Evolutionary conservation across 78 protist genomes (phyloP).

Genomic region (Dictyostelium intermedium): DNA sequence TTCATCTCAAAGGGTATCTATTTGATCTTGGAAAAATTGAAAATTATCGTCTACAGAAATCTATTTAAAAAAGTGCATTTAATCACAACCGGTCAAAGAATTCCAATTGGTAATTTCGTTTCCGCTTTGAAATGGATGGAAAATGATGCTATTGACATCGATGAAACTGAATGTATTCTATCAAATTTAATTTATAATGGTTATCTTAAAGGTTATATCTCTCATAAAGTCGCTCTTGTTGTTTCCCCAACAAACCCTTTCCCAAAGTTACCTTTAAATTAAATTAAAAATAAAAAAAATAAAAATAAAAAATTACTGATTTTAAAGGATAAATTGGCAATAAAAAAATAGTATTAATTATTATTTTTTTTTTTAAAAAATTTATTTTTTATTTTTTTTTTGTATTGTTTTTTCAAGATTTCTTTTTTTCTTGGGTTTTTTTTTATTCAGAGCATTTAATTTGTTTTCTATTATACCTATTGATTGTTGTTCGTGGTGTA

Average conservation of each 20-base stretch:
- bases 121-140: slow-evolving; percentile 72
- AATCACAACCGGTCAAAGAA: slow-evolving; percentile 5
- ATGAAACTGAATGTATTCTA: slow-evolving; percentile 78
- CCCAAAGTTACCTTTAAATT: slow-evolving; percentile 47
- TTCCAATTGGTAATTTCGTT: slow-evolving; percentile 56
- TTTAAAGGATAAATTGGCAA: too few species aligned
- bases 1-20: slow-evolving; percentile 78
- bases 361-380: background rate
- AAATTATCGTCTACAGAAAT: slow-evolving; percentile 75
- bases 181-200: slow-evolving; percentile 75
- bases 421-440: background rate
- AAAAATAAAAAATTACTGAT: background rate
- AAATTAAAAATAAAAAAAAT: background rate
- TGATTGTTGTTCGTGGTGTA: background rate
- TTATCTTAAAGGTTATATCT: slow-evolving; percentile 78
- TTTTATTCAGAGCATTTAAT: background rate
- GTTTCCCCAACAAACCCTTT: slow-evolving; percentile 66
- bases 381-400: background rate
- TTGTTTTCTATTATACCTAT: background rate
- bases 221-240: slow-evolving; percentile 71
- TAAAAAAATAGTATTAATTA: background rate
- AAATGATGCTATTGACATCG: slow-evolving; percentile 58
- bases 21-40: slow-evolving; percentile 70
- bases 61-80: slow-evolving; percentile 63
- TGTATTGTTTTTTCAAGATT: background rate